A percentile compares a stretch with the other conserved stretches of the same genome.
These are phyloP conservation scores for Talaromyces atroroseus DNA, from an alignment of 2,329 filamentous ascomycete species.

Conservation along the genomic window DNA sequence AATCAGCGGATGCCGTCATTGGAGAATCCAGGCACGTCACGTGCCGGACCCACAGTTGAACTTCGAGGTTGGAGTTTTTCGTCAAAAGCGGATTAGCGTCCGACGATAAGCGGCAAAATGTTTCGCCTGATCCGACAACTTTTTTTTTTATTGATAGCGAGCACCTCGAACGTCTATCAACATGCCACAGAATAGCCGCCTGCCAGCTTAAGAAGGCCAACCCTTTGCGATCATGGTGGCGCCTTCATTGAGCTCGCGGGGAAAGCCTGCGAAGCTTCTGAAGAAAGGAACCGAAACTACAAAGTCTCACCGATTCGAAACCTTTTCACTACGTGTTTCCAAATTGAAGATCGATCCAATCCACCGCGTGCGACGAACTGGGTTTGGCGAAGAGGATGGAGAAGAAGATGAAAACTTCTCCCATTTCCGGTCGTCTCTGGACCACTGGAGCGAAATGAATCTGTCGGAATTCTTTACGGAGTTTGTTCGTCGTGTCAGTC, in stretches of 20 bases:
- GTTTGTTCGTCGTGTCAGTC: conserved; percentile 69
- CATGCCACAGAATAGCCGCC: conserved; percentile 21
- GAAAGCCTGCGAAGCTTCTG: conserved; percentile 60
- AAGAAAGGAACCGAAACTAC: conserved; percentile 68
- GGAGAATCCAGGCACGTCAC: conserved; percentile 7
- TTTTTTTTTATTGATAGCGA: conserved; percentile 13
- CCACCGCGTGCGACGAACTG: conserved; percentile 75
- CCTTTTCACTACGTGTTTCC: conserved; percentile 82
- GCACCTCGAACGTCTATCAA: conserved; percentile 11
- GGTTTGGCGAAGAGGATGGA: conserved; percentile 72
- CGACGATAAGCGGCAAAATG: conserved; percentile 21
- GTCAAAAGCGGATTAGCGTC: conserved; percentile 9
- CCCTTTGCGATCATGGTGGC: conserved; percentile 33
- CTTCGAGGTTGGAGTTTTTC: conserved; percentile 7
- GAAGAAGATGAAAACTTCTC: conserved; percentile 70
- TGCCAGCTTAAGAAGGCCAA: conserved; percentile 14
- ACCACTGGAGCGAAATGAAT: conserved; percentile 90
- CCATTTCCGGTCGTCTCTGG: conserved; percentile 74
- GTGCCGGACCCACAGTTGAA: not conserved
- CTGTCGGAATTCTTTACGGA: conserved; percentile 72
- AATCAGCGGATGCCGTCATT: conserved; percentile 13
- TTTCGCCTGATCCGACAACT: conserved; percentile 31
- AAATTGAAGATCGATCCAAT: conserved; percentile 92
- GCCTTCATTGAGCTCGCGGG: conserved; percentile 60
- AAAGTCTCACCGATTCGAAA: conserved; percentile 84